Percentiles rank a stretch among this genome's conserved stretches.
Conservation (phyloP, 176 grass and related monocot species). For the Neostapfia colusana region DNA sequence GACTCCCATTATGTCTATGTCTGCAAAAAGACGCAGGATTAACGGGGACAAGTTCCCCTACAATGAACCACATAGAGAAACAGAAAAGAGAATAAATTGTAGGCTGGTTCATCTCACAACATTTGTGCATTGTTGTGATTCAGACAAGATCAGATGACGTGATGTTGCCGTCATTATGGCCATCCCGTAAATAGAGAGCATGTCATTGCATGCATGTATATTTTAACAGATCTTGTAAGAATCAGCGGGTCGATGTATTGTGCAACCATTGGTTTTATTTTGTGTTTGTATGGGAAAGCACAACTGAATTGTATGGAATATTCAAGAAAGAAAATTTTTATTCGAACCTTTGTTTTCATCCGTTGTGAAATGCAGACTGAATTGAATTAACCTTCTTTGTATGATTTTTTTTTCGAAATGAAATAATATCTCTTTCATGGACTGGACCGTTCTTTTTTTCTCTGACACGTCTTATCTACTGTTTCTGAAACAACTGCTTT, state of each 20-base stretch:
- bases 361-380: neutral
- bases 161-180: conserved; percentile 51
- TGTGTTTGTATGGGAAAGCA: conserved; percentile 17
- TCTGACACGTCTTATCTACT: neutral
- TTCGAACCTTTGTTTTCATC: conserved; percentile 15
- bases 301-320: neutral
- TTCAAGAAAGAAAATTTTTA: conserved; percentile 25
- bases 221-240: conserved; percentile 36
- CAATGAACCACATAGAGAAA: conserved; percentile 18
- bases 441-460: neutral
- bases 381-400: neutral
- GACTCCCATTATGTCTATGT: conserved; percentile 96
- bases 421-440: neutral
- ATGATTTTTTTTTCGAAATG: conserved; percentile 10
- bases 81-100: conserved; percentile 35
- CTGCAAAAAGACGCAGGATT: conserved; percentile 65
- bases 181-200: conserved; percentile 43
- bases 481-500: neutral
- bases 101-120: conserved; percentile 32
- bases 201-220: conserved; percentile 27
- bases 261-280: conserved; percentile 9
- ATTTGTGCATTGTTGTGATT: conserved; percentile 35
- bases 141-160: conserved; percentile 30
- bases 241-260: conserved; percentile 23
- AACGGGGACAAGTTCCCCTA: conserved; percentile 35